A percentile compares a stretch with the other conserved stretches of the same genome.
phyloP scores from a whole-genome alignment of 495 filamentous ascomycete species.

The Xylaria telfairii region DNA sequence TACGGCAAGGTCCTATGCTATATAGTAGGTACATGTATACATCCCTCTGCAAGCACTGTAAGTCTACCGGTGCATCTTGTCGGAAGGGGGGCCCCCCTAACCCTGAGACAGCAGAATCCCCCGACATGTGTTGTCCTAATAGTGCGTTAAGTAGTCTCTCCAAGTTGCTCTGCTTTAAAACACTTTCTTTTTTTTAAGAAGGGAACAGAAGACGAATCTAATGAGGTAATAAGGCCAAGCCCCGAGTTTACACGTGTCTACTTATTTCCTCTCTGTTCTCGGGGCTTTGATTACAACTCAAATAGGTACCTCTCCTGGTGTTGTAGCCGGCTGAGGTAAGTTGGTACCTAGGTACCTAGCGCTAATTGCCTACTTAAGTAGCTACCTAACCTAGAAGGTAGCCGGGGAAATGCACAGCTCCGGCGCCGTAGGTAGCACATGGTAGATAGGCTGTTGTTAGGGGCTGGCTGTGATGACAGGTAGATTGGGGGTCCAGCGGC shows the following conservation, averaged over 20 bases:
- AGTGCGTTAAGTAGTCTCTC: too few species aligned
- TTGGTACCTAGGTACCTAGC: too few species aligned
- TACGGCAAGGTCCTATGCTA: too few species aligned
- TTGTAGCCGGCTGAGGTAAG: too few species aligned
- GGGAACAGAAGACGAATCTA: not conserved
- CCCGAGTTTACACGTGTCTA: not conserved
- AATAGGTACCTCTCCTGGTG: too few species aligned
- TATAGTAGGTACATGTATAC: too few species aligned
- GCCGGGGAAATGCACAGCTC: too few species aligned
- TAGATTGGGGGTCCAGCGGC: constrained; percentile 7
- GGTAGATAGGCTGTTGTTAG: not conserved
- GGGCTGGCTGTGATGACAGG: not conserved
- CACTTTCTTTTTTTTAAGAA: not conserved
- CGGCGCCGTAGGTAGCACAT: too few species aligned
- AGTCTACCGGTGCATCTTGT: constrained; percentile 11
- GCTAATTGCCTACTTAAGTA: not conserved
- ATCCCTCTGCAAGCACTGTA: too few species aligned
- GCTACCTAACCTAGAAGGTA: not conserved
- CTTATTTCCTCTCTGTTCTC: not conserved
- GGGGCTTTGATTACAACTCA: not conserved
- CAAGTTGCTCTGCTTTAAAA: too few species aligned
- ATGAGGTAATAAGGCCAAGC: not conserved
- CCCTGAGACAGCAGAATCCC: constrained; percentile 22
- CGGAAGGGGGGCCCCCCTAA: constrained; percentile 8
- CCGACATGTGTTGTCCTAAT: too few species aligned